Percentiles rank a stretch among this genome's conserved stretches.
Evolutionary conservation across 169 alveolate genomes (phyloP).

Genomic region (Eimeria acervulina): DNA sequence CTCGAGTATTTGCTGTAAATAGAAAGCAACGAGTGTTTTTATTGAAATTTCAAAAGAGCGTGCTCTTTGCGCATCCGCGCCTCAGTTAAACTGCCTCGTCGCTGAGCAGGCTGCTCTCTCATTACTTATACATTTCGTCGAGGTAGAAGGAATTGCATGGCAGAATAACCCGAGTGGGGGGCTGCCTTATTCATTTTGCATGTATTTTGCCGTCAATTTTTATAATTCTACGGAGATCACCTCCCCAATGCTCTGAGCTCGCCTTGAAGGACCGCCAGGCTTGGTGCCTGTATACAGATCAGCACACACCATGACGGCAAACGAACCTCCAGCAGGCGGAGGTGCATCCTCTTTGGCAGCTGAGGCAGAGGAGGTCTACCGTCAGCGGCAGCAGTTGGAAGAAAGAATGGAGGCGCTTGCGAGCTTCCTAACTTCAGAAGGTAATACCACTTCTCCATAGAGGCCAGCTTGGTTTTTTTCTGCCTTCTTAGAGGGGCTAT

Average conservation of each 20-base stretch:
- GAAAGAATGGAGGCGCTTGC: constrained; percentile 53
- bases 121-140: background rate
- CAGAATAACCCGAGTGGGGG: background rate
- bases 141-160: background rate
- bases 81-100: background rate
- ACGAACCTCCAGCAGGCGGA: background rate
- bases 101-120: background rate
- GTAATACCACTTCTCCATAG: background rate
- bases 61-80: background rate
- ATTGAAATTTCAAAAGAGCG: background rate
- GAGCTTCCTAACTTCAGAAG: constrained; percentile 36
- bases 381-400: constrained; percentile 35
- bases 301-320: background rate
- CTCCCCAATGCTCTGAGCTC: background rate
- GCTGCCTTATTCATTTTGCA: background rate
- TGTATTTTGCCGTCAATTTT: background rate
- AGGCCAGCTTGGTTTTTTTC: background rate
- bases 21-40: background rate
- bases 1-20: background rate
- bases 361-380: constrained; percentile 11
- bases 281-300: background rate
- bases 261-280: background rate
- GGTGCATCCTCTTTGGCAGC: constrained; percentile 22
- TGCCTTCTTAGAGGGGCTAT: background rate
- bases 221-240: background rate